These are phyloP conservation scores for Elsinoe perseae DNA, from an alignment of 2,329 filamentous ascomycete genomes.

Conservation along the genomic window DNA sequence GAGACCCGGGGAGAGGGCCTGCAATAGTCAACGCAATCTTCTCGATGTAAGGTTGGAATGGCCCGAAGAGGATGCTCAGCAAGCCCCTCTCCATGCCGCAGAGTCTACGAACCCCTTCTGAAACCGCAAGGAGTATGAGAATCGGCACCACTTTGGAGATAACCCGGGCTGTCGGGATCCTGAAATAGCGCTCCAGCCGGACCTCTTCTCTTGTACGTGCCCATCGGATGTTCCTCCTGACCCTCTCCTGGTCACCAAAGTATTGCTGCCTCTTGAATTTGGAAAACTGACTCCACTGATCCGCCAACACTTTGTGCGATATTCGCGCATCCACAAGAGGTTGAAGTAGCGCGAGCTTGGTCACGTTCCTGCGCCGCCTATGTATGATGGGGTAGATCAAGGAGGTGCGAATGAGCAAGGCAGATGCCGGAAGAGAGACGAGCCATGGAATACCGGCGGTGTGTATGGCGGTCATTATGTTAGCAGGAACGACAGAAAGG, in stretches of 20 bases:
- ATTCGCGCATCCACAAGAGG: conserved; percentile 13
- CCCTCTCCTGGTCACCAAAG: background rate
- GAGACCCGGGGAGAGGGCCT: background rate
- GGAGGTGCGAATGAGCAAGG: conserved; percentile 4
- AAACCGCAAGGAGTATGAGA: conserved; percentile 6
- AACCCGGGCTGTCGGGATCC: background rate
- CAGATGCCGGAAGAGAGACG: background rate
- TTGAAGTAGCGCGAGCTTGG: conserved; percentile 8
- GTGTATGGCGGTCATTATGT: conserved; percentile 5
- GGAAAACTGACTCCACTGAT: conserved; percentile 3
- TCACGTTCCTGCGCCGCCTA: conserved; percentile 1
- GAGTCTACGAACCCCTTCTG: conserved; percentile 13
- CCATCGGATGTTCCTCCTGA: background rate
- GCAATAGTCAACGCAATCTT: background rate
- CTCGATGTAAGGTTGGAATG: conserved; percentile 12
- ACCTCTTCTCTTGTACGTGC: background rate
- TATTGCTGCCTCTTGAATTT: background rate
- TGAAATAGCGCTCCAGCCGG: conserved; percentile 2
- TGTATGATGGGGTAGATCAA: background rate
- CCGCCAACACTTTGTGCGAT: background rate
- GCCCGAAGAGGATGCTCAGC: conserved; percentile 13
- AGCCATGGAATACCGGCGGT: conserved; percentile 9
- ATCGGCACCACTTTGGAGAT: conserved; percentile 5
- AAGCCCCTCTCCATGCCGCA: conserved; percentile 4
- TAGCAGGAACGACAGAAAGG: background rate